phyloP scores from a whole-genome alignment of 2,329 filamentous ascomycete species.

The Paraphoma chrysanthemicola region DNA sequence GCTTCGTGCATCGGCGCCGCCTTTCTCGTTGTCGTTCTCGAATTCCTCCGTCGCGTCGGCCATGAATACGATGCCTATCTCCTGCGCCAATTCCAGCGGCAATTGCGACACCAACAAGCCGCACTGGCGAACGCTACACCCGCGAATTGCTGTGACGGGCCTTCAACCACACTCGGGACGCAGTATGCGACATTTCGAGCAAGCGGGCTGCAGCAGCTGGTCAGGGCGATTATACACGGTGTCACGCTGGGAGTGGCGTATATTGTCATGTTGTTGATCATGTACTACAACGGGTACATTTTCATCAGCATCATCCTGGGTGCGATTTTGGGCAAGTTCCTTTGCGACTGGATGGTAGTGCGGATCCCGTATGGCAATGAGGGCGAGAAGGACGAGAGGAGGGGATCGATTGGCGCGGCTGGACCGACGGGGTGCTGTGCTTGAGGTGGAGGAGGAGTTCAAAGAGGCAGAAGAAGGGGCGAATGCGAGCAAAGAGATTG shows the following conservation, averaged over 20 bases:
- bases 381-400: conserved; percentile 33
- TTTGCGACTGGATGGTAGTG: conserved; percentile 70
- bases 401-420: conserved; percentile 26
- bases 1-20: conserved; percentile 81
- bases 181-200: conserved; percentile 56
- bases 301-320: conserved; percentile 84
- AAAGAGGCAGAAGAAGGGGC: background rate
- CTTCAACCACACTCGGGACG: conserved; percentile 22
- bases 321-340: conserved; percentile 73
- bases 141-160: conserved; percentile 34
- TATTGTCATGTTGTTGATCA: conserved; percentile 76
- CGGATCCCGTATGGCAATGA: conserved; percentile 29
- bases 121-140: conserved; percentile 22
- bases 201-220: conserved; percentile 68
- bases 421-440: conserved; percentile 41
- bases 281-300: conserved; percentile 74
- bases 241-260: conserved; percentile 78
- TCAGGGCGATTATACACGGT: conserved; percentile 73
- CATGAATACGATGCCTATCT: conserved; percentile 77
- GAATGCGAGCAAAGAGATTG: background rate
- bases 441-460: conserved; percentile 14
- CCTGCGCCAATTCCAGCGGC: conserved; percentile 58
- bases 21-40: conserved; percentile 74
- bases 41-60: conserved; percentile 72
- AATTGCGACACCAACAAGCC: conserved; percentile 34